Evolutionary conservation across 441 rosid genomes (phyloP), one percentile per base, ranked within the genome.

Genomic region (Theobroma grandiflorum): DNA sequence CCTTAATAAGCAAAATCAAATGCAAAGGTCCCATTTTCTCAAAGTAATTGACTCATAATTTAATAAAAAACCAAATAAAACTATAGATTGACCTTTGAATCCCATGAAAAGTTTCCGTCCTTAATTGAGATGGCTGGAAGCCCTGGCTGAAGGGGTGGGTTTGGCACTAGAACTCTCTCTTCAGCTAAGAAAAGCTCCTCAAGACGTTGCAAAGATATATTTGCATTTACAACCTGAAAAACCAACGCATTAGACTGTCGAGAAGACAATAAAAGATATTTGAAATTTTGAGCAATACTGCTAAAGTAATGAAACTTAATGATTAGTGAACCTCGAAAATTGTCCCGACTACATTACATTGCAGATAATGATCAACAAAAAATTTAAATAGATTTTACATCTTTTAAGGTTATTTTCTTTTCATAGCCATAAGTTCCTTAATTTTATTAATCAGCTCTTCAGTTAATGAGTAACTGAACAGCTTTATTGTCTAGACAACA

Each of bases 71-170:
- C 69, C 47, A 26, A 75, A 77, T 43, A 49, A 69, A 65, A 68
- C 8, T 77, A 43, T 83, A 68, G 65, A 57, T 42, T 69, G 72
- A 89, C 99, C 98, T 92, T 91, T 61, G 91, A 85, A 83, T 97
- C 96, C 99, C 99, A 97, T 72, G 97, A 96, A 86, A 96, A 97
- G 77, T 67, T 74, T 75, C 99, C 99, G 82, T 93, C 80, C 85
- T 88, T 90, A 31, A 97, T 96, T 69, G 96, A 93, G 80, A 97
- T 85, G 77, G 98, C 95, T 52, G 99, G 96, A 85, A 86, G 86
- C 73, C 85, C 94, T 49, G 89, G 94, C 79, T 91, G 90, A 87
- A 90, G 90, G 57, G 98, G 97, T 76, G 98, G 97, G 79, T 97
- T 97, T 76, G 89, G 92, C 62, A 83, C 83, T 74, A 97, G 87